These are phyloP conservation scores for Aspergillus caelatus DNA, from an alignment of 2,329 filamentous ascomycete species.

Conservation along the genomic window DNA sequence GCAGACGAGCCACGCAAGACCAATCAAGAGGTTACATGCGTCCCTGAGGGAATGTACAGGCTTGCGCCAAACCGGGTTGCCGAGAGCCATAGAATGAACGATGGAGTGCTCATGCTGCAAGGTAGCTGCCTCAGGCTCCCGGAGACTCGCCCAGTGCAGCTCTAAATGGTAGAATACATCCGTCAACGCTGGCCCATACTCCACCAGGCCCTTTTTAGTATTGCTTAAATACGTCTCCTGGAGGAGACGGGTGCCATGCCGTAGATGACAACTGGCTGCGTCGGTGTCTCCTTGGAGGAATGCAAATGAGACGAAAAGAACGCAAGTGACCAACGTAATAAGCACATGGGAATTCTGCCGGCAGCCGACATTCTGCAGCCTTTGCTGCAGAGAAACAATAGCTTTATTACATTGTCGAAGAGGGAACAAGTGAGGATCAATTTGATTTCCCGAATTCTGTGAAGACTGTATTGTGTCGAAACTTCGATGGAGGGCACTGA, in stretches of 20 bases:
- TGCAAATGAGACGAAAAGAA: slow-evolving; percentile 19
- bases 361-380: not conserved
- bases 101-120: not conserved
- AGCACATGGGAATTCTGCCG: slow-evolving; percentile 13
- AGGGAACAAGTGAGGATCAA: not conserved
- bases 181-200: slow-evolving; percentile 3
- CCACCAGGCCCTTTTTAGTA: not conserved
- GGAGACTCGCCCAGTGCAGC: slow-evolving; percentile 14
- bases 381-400: not conserved
- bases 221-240: not conserved
- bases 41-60: not conserved
- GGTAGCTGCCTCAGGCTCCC: slow-evolving; percentile 4
- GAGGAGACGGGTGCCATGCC: slow-evolving; percentile 8
- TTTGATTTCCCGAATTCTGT: not conserved
- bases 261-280: slow-evolving; percentile 13
- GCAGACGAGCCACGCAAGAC: not conserved
- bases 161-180: slow-evolving; percentile 14
- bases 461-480: slow-evolving; percentile 14
- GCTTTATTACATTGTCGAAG: not conserved
- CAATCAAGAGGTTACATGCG: not conserved
- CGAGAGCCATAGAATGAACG: not conserved
- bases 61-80: not conserved
- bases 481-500: slow-evolving; percentile 28
- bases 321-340: slow-evolving; percentile 17
- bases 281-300: slow-evolving; percentile 19